A percentile compares a stretch with the other conserved stretches of the same genome.
Evolutionary conservation across 2,329 filamentous ascomycete genomes (phyloP).

Genomic region (Cephalotrichum gorgonifer): DNA sequence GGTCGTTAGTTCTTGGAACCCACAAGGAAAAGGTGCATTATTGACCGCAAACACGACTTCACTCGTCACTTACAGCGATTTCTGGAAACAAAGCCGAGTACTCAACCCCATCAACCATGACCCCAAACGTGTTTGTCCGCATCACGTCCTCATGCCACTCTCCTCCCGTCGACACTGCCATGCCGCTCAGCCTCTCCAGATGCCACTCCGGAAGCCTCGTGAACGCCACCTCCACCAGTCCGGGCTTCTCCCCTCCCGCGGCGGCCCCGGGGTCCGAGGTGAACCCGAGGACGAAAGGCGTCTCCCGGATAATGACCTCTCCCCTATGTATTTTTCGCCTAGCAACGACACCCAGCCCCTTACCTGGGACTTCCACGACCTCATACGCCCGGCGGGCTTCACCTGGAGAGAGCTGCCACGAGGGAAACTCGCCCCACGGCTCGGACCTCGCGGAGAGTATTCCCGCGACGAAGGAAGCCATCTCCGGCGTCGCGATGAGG

Average conservation of each 20-base stretch:
- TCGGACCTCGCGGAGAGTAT: slow-evolving; percentile 10
- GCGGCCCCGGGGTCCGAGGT: slow-evolving; percentile 9
- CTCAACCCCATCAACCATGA: slow-evolving; percentile 11
- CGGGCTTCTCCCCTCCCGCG: slow-evolving; percentile 1
- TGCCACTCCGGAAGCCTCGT: slow-evolving; percentile 16
- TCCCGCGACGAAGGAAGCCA: slow-evolving; percentile 16
- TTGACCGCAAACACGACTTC: no score
- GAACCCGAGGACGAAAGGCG: slow-evolving; percentile 14
- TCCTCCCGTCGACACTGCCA: slow-evolving; percentile 14
- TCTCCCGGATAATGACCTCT: slow-evolving; percentile 24
- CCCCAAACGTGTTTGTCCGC: slow-evolving; percentile 22
- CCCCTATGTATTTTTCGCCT: slow-evolving; percentile 18
- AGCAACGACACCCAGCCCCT: slow-evolving; percentile 23
- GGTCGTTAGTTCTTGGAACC: neutral
- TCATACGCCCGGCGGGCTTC: slow-evolving; percentile 12
- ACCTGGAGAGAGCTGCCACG: slow-evolving; percentile 3
- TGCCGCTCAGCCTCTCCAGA: slow-evolving; percentile 13
- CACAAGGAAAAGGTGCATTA: neutral
- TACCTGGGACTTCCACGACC: slow-evolving; percentile 17
- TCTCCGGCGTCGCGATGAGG: slow-evolving; percentile 22
- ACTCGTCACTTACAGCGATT: slow-evolving; percentile 12
- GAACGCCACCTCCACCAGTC: slow-evolving; percentile 15
- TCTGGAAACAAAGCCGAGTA: slow-evolving; percentile 14
- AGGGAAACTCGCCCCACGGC: slow-evolving; percentile 2
- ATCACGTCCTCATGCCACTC: slow-evolving; percentile 21